Evolutionary conservation across 305 asterid species (phyloP).

Genomic region (Withania somnifera): DNA sequence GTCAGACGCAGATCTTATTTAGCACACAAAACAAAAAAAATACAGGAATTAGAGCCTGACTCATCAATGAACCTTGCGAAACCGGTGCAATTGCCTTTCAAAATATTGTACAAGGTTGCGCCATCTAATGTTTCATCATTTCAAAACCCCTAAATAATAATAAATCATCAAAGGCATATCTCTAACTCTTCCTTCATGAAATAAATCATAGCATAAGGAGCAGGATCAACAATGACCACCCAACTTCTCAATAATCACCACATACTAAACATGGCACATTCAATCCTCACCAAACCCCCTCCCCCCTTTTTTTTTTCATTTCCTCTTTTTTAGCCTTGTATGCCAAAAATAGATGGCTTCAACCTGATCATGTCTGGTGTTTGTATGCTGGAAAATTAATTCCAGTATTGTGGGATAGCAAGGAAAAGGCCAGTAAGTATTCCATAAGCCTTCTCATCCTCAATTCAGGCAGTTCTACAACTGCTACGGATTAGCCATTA

Average conservation of each 20-base stretch:
- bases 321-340: not conserved
- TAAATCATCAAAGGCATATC: not conserved
- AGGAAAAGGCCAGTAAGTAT: too few species aligned
- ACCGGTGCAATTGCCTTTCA: not conserved
- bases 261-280: not conserved
- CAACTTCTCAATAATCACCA: not conserved
- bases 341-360: not conserved
- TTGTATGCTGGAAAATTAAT: not conserved
- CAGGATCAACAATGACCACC: not conserved
- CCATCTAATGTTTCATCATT: not conserved
- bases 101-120: not conserved
- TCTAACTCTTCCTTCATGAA: not conserved
- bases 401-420: not conserved
- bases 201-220: not conserved
- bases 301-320: not conserved
- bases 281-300: not conserved
- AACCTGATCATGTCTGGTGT: not conserved
- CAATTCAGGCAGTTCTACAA: not conserved
- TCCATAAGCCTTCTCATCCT: not conserved
- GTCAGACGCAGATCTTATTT: not conserved
- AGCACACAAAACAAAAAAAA: not conserved
- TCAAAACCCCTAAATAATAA: not conserved
- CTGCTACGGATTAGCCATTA: not conserved
- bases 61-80: not conserved
- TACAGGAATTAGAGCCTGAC: not conserved